Base-by-base conservation (phyloP, 2,329 filamentous ascomycete genomes). In the Cytospora schulzeri region DNA sequence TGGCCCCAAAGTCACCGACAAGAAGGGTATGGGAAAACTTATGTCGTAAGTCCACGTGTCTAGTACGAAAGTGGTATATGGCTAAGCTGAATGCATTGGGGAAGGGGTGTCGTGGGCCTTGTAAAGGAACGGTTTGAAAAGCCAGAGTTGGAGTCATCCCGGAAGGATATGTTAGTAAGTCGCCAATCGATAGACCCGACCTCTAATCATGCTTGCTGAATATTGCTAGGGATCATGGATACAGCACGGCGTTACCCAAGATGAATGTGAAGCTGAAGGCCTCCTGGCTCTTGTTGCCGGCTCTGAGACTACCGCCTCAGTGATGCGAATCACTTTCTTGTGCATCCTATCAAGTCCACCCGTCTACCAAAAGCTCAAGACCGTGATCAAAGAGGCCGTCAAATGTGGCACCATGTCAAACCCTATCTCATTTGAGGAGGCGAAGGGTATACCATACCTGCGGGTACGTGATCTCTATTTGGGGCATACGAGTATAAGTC, bases 131-230 rank as follows among this genome's bases (percentile, higher is more conserved):
- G 54, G 38, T 57, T 62, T 29, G 33, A 24, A 3, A 48, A 58
- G 31, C 75, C 73, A 2, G 73, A 79, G 51, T 73, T 76, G n/a
- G 72, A 75, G 31, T 33, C 11, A 12, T 8, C 31, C 1, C 75
- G 78, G 11, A 73, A 75, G 2, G 83, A 85, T 66, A 85, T 85
- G 82, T 74, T 85, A 2, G 63, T 65, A 28, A 56, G 62, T 63
- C 6, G 2, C 1, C 1, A 11, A 15, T 7, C 24, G 17, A 22
- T 14, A 12, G 2, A 12, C 17, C 8, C 1, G 5, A 8, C 5
- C 22, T 26, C 29, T 41, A 11, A 28, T 19, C 11, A 3, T 11
- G 22, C 15, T 45, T 17, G 51, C 3, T 14, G 5, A 22, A 1
- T 3, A 48, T 22, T 26, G 26, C 55, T 26, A 61, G 48, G 62